Conservation (phyloP, 169 alveolate species). For the Plasmodium berghei region DNA sequence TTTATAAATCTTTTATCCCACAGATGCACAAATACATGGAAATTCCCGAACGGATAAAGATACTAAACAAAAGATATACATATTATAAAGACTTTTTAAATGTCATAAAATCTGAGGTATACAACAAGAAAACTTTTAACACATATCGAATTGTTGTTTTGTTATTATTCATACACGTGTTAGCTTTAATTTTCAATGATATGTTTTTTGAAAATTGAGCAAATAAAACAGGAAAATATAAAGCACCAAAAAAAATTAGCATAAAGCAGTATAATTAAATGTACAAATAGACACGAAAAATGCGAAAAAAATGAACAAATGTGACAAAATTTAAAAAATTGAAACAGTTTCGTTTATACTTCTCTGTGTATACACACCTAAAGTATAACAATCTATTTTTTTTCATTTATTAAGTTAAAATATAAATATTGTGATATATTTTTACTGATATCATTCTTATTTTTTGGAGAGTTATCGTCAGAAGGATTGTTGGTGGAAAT, state of each 20-base stretch:
- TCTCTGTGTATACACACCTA: background rate
- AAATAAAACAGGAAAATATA: background rate
- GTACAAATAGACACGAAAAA: background rate
- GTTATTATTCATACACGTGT: constrained; percentile 60
- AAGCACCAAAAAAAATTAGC: background rate
- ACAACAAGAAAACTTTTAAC: constrained; percentile 61
- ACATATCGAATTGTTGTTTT: constrained; percentile 50
- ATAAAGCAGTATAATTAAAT: background rate
- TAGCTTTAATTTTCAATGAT: constrained; percentile 70
- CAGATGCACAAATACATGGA: constrained; percentile 76
- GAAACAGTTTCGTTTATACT: background rate
- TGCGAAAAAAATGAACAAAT: background rate
- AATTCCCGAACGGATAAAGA: constrained; percentile 67
- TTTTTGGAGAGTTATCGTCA: background rate
- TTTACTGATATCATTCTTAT: constrained; percentile 4
- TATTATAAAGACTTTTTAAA: constrained; percentile 74
- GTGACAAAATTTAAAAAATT: background rate
- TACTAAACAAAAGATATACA: constrained; percentile 60
- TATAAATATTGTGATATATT: constrained; percentile 20
- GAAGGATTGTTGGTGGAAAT: background rate
- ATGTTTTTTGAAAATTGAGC: constrained; percentile 26
- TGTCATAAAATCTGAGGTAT: constrained; percentile 58
- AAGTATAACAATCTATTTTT: too few relatives aligned
- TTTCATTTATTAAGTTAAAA: background rate
- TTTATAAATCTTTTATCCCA: background rate